These are phyloP conservation scores for Aspergillus baeticus DNA, from an alignment of 495 filamentous ascomycete genomes.

Conservation along the genomic window DNA sequence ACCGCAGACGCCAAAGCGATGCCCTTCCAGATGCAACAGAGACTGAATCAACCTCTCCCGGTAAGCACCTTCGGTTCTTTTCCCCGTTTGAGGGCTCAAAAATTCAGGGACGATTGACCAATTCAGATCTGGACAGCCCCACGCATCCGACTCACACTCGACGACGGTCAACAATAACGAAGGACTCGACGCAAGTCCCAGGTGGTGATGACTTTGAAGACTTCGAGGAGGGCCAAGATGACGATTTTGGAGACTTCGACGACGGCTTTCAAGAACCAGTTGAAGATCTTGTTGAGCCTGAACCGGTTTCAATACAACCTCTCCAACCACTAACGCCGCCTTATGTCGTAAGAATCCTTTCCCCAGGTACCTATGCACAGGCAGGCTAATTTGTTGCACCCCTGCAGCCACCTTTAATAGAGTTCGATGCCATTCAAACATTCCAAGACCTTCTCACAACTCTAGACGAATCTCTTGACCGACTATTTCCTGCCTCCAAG, in stretches of 20 bases:
- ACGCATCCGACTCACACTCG: constrained; percentile 19
- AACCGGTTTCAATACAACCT: constrained; percentile 20
- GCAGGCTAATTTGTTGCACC: background rate
- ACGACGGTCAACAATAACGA: constrained; percentile 24
- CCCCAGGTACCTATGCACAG: background rate
- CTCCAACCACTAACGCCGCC: constrained; percentile 42
- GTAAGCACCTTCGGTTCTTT: constrained; percentile 40
- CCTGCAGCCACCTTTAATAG: constrained; percentile 64
- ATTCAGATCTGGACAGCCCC: constrained; percentile 52
- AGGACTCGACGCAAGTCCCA: constrained; percentile 35
- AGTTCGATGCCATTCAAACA: constrained; percentile 63
- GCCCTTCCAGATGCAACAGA: constrained; percentile 49
- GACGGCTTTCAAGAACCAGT: constrained; percentile 74
- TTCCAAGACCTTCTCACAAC: constrained; percentile 45
- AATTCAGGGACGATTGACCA: constrained; percentile 55
- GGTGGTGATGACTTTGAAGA: constrained; percentile 86
- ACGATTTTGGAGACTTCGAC: constrained; percentile 90
- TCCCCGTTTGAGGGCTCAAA: constrained; percentile 25
- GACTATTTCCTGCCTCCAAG: constrained; percentile 52
- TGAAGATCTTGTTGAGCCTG: constrained; percentile 41
- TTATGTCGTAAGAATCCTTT: constrained; percentile 47
- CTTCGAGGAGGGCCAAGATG: constrained; percentile 78
- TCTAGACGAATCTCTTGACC: constrained; percentile 51
- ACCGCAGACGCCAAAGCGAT: constrained; percentile 44
- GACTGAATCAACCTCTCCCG: constrained; percentile 42